phyloP scores from a whole-genome alignment of 1,284 basidiomycete genomes.

The Athelia sp. region DNA sequence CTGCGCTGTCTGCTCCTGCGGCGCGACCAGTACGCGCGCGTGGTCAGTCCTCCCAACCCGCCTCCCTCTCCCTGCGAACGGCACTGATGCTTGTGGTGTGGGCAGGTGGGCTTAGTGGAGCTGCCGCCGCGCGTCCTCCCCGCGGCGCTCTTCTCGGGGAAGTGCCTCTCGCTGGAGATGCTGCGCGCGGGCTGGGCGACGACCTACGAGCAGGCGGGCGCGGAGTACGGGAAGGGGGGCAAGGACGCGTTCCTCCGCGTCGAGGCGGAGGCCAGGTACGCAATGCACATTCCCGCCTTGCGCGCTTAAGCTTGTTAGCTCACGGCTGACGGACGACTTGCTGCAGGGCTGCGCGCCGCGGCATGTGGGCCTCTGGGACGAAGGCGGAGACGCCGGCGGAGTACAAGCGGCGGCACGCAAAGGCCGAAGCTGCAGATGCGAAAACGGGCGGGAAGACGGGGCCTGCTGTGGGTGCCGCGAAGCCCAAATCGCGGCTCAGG shows the following conservation, averaged over 20 bases:
- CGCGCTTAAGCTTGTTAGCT: not conserved
- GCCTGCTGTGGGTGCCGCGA: too few relatives aligned
- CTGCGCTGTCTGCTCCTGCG: conserved; percentile 68
- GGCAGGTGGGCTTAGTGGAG: conserved; percentile 65
- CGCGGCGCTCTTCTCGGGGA: conserved; percentile 40
- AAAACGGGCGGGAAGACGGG: too few relatives aligned
- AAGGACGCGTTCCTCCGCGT: conserved; percentile 55
- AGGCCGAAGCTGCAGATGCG: conserved; percentile 13
- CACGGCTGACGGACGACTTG: too few relatives aligned
- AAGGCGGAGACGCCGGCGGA: conserved; percentile 67
- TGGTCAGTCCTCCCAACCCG: conserved; percentile 40
- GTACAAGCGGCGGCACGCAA: conserved; percentile 67
- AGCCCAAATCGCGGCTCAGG: not conserved
- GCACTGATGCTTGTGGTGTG: too few relatives aligned
- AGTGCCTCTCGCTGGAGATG: conserved; percentile 72
- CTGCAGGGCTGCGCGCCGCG: conserved; percentile 49
- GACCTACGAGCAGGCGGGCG: conserved; percentile 72
- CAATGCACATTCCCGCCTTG: not conserved
- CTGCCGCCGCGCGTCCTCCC: conserved; percentile 45
- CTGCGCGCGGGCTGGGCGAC: conserved; percentile 70
- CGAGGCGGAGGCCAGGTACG: conserved; percentile 68
- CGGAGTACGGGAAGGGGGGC: conserved; percentile 70
- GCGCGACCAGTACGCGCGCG: conserved; percentile 78
- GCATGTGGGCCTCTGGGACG: conserved; percentile 68
- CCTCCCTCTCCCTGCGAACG: not conserved